Conservation (phyloP, 805 yeast genomes). For the Tetrapisispora iriomotensis region DNA sequence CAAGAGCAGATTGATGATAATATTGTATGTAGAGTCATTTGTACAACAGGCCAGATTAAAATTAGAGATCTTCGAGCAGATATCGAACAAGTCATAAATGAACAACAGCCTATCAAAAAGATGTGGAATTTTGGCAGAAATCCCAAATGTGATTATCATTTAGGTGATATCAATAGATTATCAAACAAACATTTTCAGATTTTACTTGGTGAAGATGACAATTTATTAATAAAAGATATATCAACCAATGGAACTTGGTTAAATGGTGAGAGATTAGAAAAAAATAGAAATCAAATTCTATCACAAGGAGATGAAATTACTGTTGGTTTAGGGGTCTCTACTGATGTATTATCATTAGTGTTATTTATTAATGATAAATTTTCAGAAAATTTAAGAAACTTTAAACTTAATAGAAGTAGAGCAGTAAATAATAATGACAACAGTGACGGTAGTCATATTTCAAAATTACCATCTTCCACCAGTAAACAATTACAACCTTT, state of each 20-base stretch:
- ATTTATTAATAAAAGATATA: conserved; percentile 43
- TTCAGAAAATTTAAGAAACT: conserved; percentile 20
- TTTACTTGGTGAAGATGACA: conserved; percentile 52
- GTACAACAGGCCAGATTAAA: conserved; percentile 48
- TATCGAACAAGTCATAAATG: conserved; percentile 20
- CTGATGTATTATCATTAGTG: conserved; percentile 48
- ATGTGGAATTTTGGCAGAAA: conserved; percentile 74
- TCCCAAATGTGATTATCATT: conserved; percentile 46
- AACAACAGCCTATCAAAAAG: conserved; percentile 24
- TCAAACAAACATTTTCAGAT: conserved; percentile 68
- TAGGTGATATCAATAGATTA: conserved; percentile 54
- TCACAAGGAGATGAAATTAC: conserved; percentile 91
- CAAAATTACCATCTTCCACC: conserved; percentile 5
- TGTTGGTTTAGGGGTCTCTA: conserved; percentile 76
- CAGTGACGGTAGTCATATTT: conserved; percentile 1
- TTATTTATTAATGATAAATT: conserved; percentile 34
- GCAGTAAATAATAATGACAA: not conserved
- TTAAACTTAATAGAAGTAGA: conserved; percentile 7
- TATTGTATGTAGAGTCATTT: conserved; percentile 47
- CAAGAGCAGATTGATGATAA: conserved; percentile 32
- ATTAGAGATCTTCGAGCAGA: conserved; percentile 37
- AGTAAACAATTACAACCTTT: not conserved
- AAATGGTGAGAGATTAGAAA: conserved; percentile 62
- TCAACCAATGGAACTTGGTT: conserved; percentile 92
- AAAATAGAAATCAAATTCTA: conserved; percentile 68